Percentiles rank a stretch among this genome's conserved stretches.
Conservation (phyloP, 2,329 filamentous ascomycete species). For the Fusarium fujikuroi region DNA sequence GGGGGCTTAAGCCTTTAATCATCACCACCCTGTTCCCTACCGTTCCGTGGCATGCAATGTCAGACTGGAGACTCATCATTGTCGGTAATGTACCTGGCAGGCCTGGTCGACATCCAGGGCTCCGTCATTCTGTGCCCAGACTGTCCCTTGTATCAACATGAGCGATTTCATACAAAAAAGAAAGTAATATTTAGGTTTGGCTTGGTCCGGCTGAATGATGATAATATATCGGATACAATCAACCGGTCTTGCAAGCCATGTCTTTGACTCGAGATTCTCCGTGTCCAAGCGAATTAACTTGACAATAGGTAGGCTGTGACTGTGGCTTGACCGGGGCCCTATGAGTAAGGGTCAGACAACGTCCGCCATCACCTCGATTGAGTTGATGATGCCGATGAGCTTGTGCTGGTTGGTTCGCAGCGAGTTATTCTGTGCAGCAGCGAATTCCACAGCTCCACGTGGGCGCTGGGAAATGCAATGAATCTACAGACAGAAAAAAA, state of each 20-base stretch:
- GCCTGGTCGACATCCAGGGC: background rate
- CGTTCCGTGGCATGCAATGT: conserved; percentile 28
- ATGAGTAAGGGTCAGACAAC: conserved; percentile 12
- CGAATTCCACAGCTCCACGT: conserved; percentile 45
- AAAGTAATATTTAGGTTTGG: conserved; percentile 10
- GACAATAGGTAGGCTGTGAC: conserved; percentile 1
- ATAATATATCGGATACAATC: background rate
- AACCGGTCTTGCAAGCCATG: conserved; percentile 1
- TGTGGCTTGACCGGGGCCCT: conserved; percentile 25
- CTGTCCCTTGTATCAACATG: conserved; percentile 11
- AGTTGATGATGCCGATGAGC: conserved; percentile 9
- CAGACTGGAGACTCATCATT: background rate
- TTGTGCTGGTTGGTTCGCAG: conserved; percentile 17
- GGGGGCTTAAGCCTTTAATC: conserved; percentile 45
- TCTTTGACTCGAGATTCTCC: conserved; percentile 10
- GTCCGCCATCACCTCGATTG: background rate
- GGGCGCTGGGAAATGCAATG: conserved; percentile 23
- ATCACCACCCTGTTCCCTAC: conserved; percentile 33
- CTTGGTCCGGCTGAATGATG: conserved; percentile 2
- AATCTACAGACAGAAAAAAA: conserved; percentile 8
- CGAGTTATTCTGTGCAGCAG: conserved; percentile 18
- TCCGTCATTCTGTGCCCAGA: background rate
- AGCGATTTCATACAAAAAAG: conserved; percentile 16
- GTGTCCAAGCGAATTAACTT: conserved; percentile 21
- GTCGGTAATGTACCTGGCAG: background rate